phyloP scores from a whole-genome alignment of 2,329 filamentous ascomycete genomes.

The Dendryphion nanum region DNA sequence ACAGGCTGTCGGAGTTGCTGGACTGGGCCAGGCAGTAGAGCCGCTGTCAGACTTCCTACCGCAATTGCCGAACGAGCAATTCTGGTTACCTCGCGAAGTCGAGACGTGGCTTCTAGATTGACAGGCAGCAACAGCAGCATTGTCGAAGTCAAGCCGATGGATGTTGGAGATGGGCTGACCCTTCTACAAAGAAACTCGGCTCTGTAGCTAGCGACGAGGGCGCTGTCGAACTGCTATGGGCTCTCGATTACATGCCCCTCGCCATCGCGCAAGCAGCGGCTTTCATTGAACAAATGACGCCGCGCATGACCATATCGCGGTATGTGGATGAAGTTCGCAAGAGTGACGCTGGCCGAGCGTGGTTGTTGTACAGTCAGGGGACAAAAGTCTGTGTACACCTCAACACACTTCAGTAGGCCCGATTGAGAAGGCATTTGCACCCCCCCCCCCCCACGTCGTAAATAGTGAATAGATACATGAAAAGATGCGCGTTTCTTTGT shows the following conservation, averaged over 20 bases:
- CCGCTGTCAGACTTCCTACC: slow-evolving; percentile 3
- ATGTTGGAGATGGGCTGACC: slow-evolving; percentile 1
- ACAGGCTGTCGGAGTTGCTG: not conserved
- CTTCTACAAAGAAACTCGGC: slow-evolving; percentile 5
- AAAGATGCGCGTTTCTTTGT: no score
- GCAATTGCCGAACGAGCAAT: slow-evolving; percentile 3
- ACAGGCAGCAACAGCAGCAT: slow-evolving; percentile 3
- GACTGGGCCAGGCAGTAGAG: no score
- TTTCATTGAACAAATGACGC: slow-evolving; percentile 19
- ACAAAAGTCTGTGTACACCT: no score
- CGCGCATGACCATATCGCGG: slow-evolving; percentile 3
- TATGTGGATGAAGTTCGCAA: slow-evolving; percentile 42
- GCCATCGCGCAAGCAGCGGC: slow-evolving; percentile 32
- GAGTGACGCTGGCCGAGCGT: slow-evolving; percentile 24
- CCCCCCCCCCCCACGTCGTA: no score
- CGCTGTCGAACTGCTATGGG: not conserved
- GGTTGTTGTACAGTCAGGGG: no score
- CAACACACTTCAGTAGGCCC: no score
- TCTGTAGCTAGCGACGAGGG: not conserved
- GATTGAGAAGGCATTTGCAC: no score
- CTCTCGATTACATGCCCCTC: slow-evolving; percentile 23
- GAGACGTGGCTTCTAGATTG: slow-evolving; percentile 9
- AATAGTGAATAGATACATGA: not conserved
- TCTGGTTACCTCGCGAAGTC: slow-evolving; percentile 10
- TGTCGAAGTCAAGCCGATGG: slow-evolving; percentile 10